These are phyloP conservation scores for Microbotryum intermedium DNA, from an alignment of 1,284 basidiomycete genomes.

Conservation along the genomic window DNA sequence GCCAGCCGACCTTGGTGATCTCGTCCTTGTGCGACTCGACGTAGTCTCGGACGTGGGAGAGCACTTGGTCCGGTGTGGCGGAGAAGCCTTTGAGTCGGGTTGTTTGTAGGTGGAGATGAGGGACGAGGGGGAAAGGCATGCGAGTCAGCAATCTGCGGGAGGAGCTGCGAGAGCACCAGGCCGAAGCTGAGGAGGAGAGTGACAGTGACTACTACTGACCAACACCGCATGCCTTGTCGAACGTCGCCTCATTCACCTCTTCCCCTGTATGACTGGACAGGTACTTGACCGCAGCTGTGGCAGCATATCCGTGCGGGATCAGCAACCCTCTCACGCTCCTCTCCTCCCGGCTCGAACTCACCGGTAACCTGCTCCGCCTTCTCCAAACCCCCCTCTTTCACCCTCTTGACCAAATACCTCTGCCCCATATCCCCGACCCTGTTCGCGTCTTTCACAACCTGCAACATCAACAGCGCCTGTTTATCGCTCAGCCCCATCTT, in stretches of 20 bases:
- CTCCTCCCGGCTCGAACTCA: constrained; percentile 39
- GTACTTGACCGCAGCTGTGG: constrained; percentile 68
- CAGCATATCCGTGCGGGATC: neutral
- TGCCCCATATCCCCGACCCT: constrained; percentile 57
- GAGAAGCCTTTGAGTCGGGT: constrained; percentile 55
- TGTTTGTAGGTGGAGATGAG: neutral
- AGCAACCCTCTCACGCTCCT: neutral
- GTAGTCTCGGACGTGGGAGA: constrained; percentile 55
- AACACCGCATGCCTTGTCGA: constrained; percentile 76
- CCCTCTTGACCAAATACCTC: constrained; percentile 55
- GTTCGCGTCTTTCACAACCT: constrained; percentile 56
- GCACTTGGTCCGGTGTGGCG: constrained; percentile 63
- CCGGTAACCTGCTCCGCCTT: constrained; percentile 79
- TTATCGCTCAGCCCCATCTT: constrained; percentile 58
- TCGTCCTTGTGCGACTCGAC: constrained; percentile 41
- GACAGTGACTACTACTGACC: constrained; percentile 51
- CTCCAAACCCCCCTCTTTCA: constrained; percentile 65
- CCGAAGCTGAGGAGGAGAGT: neutral
- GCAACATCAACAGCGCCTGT: constrained; percentile 62
- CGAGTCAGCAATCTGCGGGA: neutral
- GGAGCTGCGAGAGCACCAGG: neutral
- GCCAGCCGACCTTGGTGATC: constrained; percentile 54
- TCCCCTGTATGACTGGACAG: constrained; percentile 50
- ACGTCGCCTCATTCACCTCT: constrained; percentile 62
- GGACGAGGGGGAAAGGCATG: neutral